Conservation (phyloP, 805 yeast species). For the Myxozyma melibiosi region DNA sequence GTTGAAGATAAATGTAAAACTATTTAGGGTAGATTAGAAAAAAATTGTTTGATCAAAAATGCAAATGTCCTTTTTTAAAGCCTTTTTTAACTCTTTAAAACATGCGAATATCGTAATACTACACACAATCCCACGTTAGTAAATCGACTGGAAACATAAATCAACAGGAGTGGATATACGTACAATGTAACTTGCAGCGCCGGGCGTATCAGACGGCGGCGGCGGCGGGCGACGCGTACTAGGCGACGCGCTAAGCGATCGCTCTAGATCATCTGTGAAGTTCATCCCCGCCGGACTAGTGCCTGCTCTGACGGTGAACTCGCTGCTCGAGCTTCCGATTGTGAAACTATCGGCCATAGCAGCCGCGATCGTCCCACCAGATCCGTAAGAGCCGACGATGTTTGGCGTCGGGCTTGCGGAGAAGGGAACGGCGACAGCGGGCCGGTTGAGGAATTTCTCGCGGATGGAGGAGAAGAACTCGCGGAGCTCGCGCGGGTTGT, state of each 20-base stretch:
- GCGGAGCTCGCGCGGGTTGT: conserved; percentile 14
- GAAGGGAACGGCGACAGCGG: conserved; percentile 33
- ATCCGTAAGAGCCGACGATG: conserved; percentile 4
- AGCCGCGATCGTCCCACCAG: conserved; percentile 1
- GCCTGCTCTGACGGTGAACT: conserved; percentile 2
- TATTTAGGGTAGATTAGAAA: too few relatives aligned
- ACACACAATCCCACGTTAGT: not conserved
- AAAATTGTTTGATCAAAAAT: too few relatives aligned
- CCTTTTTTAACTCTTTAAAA: conserved; percentile 5
- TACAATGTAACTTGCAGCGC: conserved; percentile 27
- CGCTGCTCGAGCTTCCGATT: too few relatives aligned
- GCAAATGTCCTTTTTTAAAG: not conserved
- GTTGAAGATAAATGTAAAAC: too few relatives aligned
- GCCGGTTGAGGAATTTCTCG: conserved; percentile 22
- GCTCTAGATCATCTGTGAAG: conserved; percentile 7
- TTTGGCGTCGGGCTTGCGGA: conserved; percentile 27
- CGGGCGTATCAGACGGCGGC: conserved; percentile 31
- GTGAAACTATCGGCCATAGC: conserved; percentile 9
- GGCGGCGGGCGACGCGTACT: conserved; percentile 25
- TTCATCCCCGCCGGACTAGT: conserved; percentile 8
- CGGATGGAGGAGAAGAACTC: conserved; percentile 23
- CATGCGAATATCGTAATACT: conserved; percentile 32
- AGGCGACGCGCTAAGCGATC: conserved; percentile 24
- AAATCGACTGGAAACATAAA: not conserved
- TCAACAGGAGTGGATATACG: not conserved